These are phyloP conservation scores for Balansia obtecta DNA, from an alignment of 2,329 filamentous ascomycete species.

Conservation along the genomic window DNA sequence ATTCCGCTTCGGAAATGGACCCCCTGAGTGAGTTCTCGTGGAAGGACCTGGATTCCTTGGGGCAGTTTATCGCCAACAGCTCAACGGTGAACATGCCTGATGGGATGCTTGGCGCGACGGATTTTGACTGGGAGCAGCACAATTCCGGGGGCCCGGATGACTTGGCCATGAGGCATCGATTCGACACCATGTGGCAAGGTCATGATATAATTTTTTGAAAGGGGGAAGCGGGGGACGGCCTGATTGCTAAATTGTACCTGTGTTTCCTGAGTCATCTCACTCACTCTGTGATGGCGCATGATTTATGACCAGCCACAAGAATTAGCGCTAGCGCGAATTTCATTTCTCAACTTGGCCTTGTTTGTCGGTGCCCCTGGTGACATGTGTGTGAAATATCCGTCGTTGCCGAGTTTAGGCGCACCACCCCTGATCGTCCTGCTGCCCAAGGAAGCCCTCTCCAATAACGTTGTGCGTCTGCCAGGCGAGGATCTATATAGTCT, in stretches of 20 bases:
- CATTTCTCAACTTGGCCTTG: too few relatives aligned
- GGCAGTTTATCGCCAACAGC: conserved; percentile 33
- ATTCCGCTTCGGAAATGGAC: conserved; percentile 23
- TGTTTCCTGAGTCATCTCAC: not conserved
- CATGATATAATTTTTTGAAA: conserved; percentile 12
- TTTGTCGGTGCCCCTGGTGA: too few relatives aligned
- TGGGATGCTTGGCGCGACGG: conserved; percentile 14
- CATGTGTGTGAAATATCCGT: too few relatives aligned
- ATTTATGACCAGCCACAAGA: too few relatives aligned
- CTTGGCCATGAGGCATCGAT: conserved; percentile 10
- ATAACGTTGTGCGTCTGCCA: too few relatives aligned
- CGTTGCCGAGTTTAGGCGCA: too few relatives aligned
- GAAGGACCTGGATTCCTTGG: conserved; percentile 47
- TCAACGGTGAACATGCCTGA: conserved; percentile 12
- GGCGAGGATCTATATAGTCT: too few relatives aligned
- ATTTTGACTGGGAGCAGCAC: conserved; percentile 16
- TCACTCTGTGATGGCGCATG: not conserved
- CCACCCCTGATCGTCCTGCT: too few relatives aligned
- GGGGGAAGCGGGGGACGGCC: too few relatives aligned
- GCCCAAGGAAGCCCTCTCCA: too few relatives aligned
- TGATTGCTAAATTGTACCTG: not conserved
- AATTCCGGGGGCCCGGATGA: conserved; percentile 10
- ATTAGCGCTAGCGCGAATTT: too few relatives aligned
- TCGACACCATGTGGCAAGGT: conserved; percentile 11
- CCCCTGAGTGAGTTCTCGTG: conserved; percentile 46